Conservation (phyloP, 805 yeast genomes). For the Ogataea methylovora region DNA sequence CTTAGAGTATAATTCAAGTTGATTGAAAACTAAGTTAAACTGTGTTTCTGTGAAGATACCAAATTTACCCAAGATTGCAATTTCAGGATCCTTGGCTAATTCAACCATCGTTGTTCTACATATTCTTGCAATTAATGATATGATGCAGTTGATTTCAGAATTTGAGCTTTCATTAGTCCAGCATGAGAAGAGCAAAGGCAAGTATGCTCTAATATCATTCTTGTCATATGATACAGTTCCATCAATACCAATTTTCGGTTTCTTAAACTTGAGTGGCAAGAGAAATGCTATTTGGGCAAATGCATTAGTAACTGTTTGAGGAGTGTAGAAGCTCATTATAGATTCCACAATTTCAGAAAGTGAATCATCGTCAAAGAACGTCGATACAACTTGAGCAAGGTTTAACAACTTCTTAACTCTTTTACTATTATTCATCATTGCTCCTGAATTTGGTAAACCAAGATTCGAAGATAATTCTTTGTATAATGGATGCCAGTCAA, state of each 20-base stretch:
- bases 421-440: conserved; percentile 40
- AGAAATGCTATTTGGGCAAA: conserved; percentile 45
- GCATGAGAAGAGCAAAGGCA: conserved; percentile 62
- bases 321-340: conserved; percentile 44
- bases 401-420: conserved; percentile 40
- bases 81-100: conserved; percentile 21
- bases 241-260: conserved; percentile 9
- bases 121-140: conserved; percentile 57
- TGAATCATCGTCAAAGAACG: conserved; percentile 41
- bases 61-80: conserved; percentile 35
- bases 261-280: conserved; percentile 39
- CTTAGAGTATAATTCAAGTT: conserved; percentile 28
- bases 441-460: conserved; percentile 41
- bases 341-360: conserved; percentile 45
- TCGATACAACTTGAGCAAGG: conserved; percentile 46
- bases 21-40: conserved; percentile 50
- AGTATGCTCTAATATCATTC: conserved; percentile 34
- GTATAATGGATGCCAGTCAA: conserved; percentile 46
- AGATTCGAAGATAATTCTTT: conserved; percentile 28
- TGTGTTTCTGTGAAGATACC: conserved; percentile 65
- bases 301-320: conserved; percentile 43
- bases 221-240: conserved; percentile 14
- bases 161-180: conserved; percentile 54
- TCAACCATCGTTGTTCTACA: conserved; percentile 39
- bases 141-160: conserved; percentile 50